A percentile compares a stretch with the other conserved stretches of the same genome.
phyloP scores from a whole-genome alignment of 306 rosid genomes.

The Comarum palustre region DNA sequence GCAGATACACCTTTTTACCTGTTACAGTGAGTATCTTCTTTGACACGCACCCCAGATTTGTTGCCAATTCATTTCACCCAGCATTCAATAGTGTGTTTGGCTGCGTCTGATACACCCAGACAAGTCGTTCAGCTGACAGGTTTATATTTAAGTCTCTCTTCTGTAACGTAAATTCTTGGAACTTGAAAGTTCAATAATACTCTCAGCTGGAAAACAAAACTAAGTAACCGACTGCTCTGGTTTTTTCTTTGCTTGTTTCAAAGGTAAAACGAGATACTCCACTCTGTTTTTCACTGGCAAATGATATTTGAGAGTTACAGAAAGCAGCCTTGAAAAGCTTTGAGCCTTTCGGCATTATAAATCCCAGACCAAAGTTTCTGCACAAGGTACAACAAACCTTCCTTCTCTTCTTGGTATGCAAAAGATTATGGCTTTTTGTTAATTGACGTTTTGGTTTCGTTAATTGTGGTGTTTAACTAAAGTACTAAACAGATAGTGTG shows the following conservation, averaged over 20 bases:
- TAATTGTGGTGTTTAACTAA: background rate
- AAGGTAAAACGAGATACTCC: slow-evolving; percentile 23
- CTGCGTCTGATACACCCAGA: slow-evolving; percentile 11
- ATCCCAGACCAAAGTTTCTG: slow-evolving; percentile 16
- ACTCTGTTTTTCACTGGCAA: background rate
- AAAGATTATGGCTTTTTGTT: background rate
- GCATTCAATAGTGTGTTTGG: background rate
- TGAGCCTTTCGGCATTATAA: slow-evolving; percentile 25
- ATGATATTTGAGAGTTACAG: slow-evolving; percentile 19
- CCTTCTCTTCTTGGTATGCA: slow-evolving; percentile 20
- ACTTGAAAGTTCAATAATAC: slow-evolving; percentile 3
- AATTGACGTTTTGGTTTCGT: slow-evolving; percentile 6
- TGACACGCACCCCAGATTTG: slow-evolving; percentile 14
- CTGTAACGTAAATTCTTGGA: slow-evolving; percentile 10
- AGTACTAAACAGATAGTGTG: background rate
- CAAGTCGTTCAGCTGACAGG: background rate
- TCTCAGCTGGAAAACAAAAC: background rate
- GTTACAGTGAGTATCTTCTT: slow-evolving; percentile 4
- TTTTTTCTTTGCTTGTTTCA: slow-evolving; percentile 16
- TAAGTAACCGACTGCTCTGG: slow-evolving; percentile 7
- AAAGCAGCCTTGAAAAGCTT: slow-evolving; percentile 13
- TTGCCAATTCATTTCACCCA: background rate
- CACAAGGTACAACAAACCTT: slow-evolving; percentile 23
- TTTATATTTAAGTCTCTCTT: slow-evolving; percentile 6
- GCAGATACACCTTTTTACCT: slow-evolving; percentile 14